Evolutionary conservation across 176 grass and related monocot species (phyloP), one percentile per base, ranked within the genome.

Genomic region (Luzula sylvatica): DNA sequence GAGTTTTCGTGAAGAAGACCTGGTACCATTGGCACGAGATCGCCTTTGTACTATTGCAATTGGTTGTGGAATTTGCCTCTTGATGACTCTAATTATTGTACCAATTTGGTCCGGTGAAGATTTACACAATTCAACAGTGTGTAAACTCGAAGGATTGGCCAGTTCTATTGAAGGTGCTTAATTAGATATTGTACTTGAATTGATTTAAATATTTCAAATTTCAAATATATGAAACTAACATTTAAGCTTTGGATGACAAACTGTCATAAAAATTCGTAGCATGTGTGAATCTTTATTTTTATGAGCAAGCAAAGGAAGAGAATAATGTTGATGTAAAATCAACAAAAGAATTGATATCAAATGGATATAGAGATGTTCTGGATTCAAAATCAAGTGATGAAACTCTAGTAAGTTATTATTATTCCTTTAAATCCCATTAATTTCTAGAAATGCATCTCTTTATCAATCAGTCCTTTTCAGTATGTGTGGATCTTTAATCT

Each of bases 51-150:
- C 74, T 9, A 96, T 96, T 39, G 80, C 58, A 2, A 88, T 96
- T 39, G 90, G 90, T 15, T 88, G 90, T 23, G 80, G 74, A 19
- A 86, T 88, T 47, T 96, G 84, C 35, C 59, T 96, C 40, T 79
- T 88, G 59, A 96, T 96, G 74, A 88, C 77, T 26, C 77, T 96
- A 26, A 42, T 88, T 26, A 58, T 96, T 61, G 16, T 96, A 0
- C 90, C 90, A 56, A 96, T 86, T 30, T 96, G 90, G 90, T 89
- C 84, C 0, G 84, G 90, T 26, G 84, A 96, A 73, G 90, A 96
- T 58, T 80, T 96, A 47, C 90, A 96, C 45, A 79, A 26, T 55
- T 65, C 53, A 52, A 96, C 90, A 15, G 80, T 68, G 8, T 27
- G 1, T 29, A 96, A 96, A 78, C 73, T 96, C 21, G 84, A 96